These are phyloP conservation scores for Nicotiana obtusifolia DNA, from an alignment of 257 asterid genomes.

Conservation along the genomic window DNA sequence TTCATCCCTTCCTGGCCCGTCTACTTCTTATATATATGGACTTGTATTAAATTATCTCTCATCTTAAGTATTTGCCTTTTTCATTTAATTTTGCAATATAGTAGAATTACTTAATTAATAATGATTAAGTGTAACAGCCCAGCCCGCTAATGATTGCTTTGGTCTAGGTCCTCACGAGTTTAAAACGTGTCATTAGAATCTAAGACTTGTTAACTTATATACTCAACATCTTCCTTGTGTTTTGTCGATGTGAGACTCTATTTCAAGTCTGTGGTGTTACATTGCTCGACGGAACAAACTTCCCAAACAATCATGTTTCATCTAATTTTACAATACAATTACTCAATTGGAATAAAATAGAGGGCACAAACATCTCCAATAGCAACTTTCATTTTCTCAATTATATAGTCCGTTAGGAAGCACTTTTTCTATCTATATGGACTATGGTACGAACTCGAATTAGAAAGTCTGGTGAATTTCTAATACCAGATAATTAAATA, in stretches of 20 bases:
- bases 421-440: too few species aligned
- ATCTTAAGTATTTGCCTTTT: not conserved
- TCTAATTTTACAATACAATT: not conserved
- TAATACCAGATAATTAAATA: too few species aligned
- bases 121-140: too few species aligned
- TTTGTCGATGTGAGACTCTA: fast-evolving
- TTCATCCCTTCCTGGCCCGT: not conserved
- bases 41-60: not conserved
- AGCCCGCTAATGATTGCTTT: too few species aligned
- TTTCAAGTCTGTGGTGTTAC: too few species aligned
- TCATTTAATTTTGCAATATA: not conserved
- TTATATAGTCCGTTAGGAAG: too few species aligned
- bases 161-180: fast-evolving
- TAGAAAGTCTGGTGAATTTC: too few species aligned
- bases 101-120: not conserved
- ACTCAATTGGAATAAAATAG: not conserved
- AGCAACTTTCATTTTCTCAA: too few species aligned
- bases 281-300: not conserved
- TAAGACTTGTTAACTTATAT: too few species aligned
- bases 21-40: not conserved
- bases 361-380: not conserved
- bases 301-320: not conserved
- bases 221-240: too few species aligned
- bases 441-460: too few species aligned
- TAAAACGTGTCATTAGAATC: too few species aligned